A percentile compares a stretch with the other conserved stretches of the same genome.
Evolutionary conservation across 2,329 filamentous ascomycete genomes (phyloP).

Genomic region (Aspergillus pseudoglaucus): DNA sequence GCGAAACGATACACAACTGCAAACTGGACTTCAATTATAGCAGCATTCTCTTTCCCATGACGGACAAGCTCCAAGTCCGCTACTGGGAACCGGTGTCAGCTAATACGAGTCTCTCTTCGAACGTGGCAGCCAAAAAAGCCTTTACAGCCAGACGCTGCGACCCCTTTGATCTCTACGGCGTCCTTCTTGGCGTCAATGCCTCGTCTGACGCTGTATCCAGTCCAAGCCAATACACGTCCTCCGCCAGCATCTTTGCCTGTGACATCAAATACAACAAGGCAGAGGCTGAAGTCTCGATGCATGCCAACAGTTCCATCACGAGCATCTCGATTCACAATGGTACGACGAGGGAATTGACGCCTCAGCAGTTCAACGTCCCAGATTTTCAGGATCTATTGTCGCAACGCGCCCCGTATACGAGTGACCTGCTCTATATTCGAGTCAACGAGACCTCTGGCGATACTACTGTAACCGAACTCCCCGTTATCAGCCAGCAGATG

Average conservation of each 20-base stretch:
- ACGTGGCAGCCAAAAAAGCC: slow-evolving; percentile 10
- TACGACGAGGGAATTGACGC: slow-evolving; percentile 15
- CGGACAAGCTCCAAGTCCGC: slow-evolving; percentile 26
- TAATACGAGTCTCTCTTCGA: slow-evolving; percentile 5
- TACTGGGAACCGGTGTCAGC: slow-evolving; percentile 28
- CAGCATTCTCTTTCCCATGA: slow-evolving; percentile 21
- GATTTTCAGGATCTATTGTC: slow-evolving; percentile 26
- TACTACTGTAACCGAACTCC: slow-evolving; percentile 23
- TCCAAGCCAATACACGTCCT: slow-evolving; percentile 14
- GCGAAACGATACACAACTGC: slow-evolving; percentile 13
- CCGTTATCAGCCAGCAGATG: slow-evolving; percentile 25
- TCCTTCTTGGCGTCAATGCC: slow-evolving; percentile 25
- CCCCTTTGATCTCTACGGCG: slow-evolving; percentile 27
- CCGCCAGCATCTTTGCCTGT: slow-evolving; percentile 26
- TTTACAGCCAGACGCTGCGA: slow-evolving; percentile 22
- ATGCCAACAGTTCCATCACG: slow-evolving; percentile 29
- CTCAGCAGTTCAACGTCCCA: slow-evolving; percentile 22
- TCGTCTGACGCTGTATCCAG: slow-evolving; percentile 6
- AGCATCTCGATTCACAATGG: slow-evolving; percentile 13
- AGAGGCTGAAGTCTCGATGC: slow-evolving; percentile 23
- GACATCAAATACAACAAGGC: slow-evolving; percentile 24
- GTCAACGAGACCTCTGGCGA: slow-evolving; percentile 22
- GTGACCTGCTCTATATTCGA: slow-evolving; percentile 26
- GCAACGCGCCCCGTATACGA: slow-evolving; percentile 26
- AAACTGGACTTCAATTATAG: slow-evolving; percentile 23